These are phyloP conservation scores for Epithele typhae DNA, from an alignment of 768 basidiomycete species.

Conservation along the genomic window DNA sequence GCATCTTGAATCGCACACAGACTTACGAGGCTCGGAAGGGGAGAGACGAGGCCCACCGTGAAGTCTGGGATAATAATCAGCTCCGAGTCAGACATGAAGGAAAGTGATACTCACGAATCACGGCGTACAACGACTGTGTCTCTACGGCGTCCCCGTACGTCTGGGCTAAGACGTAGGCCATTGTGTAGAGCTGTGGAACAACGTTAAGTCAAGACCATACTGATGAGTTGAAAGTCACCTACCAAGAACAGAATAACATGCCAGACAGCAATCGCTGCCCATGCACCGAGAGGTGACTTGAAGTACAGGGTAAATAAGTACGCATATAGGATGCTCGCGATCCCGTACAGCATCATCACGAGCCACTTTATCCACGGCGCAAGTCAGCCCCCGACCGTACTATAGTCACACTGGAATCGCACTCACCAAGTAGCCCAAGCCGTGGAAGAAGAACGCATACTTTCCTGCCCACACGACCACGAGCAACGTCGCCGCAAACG, in stretches of 20 bases:
- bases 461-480: conserved; percentile 52
- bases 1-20: no score
- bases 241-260: conserved; percentile 71
- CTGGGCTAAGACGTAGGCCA: conserved; percentile 64
- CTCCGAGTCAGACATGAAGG: conserved; percentile 41
- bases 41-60: conserved; percentile 60
- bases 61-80: conserved; percentile 67
- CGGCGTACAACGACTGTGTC: no score
- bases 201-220: no score
- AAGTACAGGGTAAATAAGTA: conserved; percentile 61
- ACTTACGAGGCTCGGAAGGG: conserved; percentile 54
- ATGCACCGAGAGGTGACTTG: conserved; percentile 66
- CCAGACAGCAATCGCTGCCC: conserved; percentile 67
- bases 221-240: no score
- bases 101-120: no score
- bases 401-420: background rate
- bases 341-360: conserved; percentile 64
- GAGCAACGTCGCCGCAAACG: conserved; percentile 60
- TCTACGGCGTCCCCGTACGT: conserved; percentile 64
- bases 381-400: background rate
- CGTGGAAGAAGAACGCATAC: conserved; percentile 58
- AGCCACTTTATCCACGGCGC: conserved; percentile 50
- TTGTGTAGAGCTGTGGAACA: conserved; percentile 64
- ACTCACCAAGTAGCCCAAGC: conserved; percentile 59
- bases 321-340: conserved; percentile 63